phyloP scores from a whole-genome alignment of 192 early-diverging fungal genomes.

The Cladochytrium replicatum region DNA sequence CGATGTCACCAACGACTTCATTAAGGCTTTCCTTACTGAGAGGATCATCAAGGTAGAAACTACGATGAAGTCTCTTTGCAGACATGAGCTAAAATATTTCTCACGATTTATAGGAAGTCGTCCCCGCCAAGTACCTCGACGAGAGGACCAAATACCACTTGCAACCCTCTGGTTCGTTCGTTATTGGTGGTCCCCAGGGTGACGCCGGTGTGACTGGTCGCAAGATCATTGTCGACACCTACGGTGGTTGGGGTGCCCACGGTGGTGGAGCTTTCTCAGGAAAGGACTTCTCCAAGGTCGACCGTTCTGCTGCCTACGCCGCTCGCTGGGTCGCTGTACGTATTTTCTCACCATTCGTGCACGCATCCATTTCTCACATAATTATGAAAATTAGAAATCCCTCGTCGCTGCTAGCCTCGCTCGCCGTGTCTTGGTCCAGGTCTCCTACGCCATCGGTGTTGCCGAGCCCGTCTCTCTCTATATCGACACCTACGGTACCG shows the following conservation, averaged over 20 bases:
- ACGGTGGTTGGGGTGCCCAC: constrained; percentile 92
- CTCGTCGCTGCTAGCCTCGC: constrained; percentile 86
- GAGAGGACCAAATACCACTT: constrained; percentile 89
- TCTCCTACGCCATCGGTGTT: constrained; percentile 98
- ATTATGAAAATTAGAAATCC: no score
- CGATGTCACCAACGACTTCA: constrained; percentile 74
- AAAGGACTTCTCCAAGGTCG: constrained; percentile 99
- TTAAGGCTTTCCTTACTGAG: constrained; percentile 81
- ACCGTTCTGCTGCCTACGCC: constrained; percentile 96
- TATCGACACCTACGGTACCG: constrained; percentile 95
- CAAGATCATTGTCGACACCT: constrained; percentile 88
- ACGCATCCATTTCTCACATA: no score
- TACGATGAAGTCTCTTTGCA: no score
- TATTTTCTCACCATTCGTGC: no score
- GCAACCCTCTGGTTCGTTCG: constrained; percentile 97
- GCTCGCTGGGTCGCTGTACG: constrained; percentile 96
- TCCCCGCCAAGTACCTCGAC: constrained; percentile 82
- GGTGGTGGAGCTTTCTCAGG: constrained; percentile 99
- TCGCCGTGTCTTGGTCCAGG: constrained; percentile 86
- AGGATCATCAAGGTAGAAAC: constrained; percentile 85
- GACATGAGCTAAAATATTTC: no score
- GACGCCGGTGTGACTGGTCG: constrained; percentile 98
- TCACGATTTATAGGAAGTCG: no score
- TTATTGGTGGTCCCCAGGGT: constrained; percentile 99
- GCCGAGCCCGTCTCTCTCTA: constrained; percentile 94